phyloP scores from a whole-genome alignment of 2,329 filamentous ascomycete genomes.

The Clonostachys rosea region DNA sequence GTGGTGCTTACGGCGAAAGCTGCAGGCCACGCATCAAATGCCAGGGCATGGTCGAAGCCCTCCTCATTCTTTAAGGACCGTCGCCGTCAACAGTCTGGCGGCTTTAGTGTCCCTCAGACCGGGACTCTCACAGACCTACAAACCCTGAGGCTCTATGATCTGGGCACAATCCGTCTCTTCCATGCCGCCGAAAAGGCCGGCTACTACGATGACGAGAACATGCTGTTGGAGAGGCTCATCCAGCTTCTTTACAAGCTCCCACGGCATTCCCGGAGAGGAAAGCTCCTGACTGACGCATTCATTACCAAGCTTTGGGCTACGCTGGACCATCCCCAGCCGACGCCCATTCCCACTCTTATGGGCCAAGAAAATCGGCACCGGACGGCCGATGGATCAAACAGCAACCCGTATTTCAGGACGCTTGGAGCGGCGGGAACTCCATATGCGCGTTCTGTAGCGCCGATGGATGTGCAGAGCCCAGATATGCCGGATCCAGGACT shows the following conservation, averaged over 20 bases:
- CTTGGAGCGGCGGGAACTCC: constrained; percentile 63
- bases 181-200: background rate
- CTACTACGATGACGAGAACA: constrained; percentile 65
- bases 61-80: background rate
- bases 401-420: constrained; percentile 62
- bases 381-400: constrained; percentile 65
- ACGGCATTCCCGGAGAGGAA: constrained; percentile 53
- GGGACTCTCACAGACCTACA: background rate
- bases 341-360: constrained; percentile 46
- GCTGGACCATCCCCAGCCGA: constrained; percentile 62
- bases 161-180: background rate
- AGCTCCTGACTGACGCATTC: constrained; percentile 62
- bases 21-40: background rate
- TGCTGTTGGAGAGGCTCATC: constrained; percentile 71
- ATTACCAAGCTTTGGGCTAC: constrained; percentile 67
- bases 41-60: background rate
- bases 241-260: constrained; percentile 64
- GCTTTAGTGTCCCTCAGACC: background rate
- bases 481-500: constrained; percentile 63
- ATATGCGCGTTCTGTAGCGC: constrained; percentile 62
- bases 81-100: background rate
- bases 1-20: background rate
- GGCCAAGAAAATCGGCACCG: constrained; percentile 62
- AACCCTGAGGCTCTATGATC: background rate
- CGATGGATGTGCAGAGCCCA: constrained; percentile 51